Evolutionary conservation across 306 rosid species (phyloP), one percentile per base, ranked within the genome.

Genomic region (Heteromeles arbutifolia): DNA sequence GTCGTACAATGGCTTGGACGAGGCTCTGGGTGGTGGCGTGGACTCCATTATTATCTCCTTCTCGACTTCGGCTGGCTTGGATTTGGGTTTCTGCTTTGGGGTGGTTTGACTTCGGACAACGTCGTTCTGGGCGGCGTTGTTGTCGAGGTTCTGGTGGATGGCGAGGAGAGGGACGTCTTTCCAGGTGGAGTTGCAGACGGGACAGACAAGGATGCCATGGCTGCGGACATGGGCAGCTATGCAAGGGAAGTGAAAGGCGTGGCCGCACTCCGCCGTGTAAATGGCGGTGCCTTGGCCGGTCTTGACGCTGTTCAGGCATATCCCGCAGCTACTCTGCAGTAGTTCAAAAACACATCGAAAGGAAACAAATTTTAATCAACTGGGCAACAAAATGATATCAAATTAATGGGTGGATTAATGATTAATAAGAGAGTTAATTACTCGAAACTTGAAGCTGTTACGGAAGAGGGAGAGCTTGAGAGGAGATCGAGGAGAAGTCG

Each of bases 271-370:
- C 3, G 98, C 99, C 2, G 99, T 95, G 93, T 92, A 95, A 59
- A 95, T 95, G 45, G 99, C 99, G 25, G 93, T 95, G 11, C 99
- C 97, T 29, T 95, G 99, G 26, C 99, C 99, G 2, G 97, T 89
- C 64, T 92, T 95, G 81, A 95, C 97, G 80, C 91, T 90, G 44
- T 79, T 92, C 88, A 89, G 85, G 80, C 99, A 95, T 73, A 95
- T 89, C 83, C 96, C 98, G 70, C 99, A 95, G 79, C 97, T 92
- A 78, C 91, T 92, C 99, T 95, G 97, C 11, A 77, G 64, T 39
- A 19, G 13, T 4, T 32, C 32, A 34, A 62, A 29, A 28, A 21
- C 18, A 6, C 2, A 41, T 12, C n/a, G 32, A 12, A 12, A 17
- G 15, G 12, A 2, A 9, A 78, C 34, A 3, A 61, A 29, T 22